Percentiles rank a stretch among this genome's conserved stretches.
phyloP scores from a whole-genome alignment of 257 asterid genomes.

The Petunia axillaris region DNA sequence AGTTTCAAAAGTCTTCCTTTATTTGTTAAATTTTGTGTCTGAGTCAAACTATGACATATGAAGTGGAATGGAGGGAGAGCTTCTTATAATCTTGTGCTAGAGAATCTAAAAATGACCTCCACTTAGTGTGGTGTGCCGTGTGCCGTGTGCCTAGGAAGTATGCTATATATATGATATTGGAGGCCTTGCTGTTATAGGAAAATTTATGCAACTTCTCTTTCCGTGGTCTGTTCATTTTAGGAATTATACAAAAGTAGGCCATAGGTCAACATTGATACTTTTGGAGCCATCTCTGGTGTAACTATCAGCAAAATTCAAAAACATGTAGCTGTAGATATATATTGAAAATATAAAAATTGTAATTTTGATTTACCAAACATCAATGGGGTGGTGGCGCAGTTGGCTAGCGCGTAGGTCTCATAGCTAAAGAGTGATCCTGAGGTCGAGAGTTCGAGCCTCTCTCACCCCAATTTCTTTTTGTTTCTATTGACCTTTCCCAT shows the following conservation, averaged over 20 bases:
- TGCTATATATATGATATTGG: background rate
- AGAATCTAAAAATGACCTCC: slow-evolving; percentile 1
- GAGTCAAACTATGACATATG: too few relatives aligned
- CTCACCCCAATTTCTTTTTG: slow-evolving; percentile 54
- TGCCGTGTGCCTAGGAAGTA: background rate
- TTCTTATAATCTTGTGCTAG: background rate
- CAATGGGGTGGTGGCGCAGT: slow-evolving; percentile 98
- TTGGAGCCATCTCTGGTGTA: background rate
- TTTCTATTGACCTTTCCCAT: too few relatives aligned
- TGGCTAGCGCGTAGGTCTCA: slow-evolving; percentile 99
- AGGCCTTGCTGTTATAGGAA: background rate
- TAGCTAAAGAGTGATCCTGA: slow-evolving; percentile 85
- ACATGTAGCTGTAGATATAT: background rate
- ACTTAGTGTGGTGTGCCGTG: background rate
- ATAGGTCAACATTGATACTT: background rate
- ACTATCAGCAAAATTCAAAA: background rate
- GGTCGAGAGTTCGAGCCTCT: slow-evolving; percentile 99
- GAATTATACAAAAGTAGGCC: background rate
- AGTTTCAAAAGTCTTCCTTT: too few relatives aligned
- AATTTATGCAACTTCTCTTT: background rate
- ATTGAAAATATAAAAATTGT: background rate
- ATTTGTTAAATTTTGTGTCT: too few relatives aligned
- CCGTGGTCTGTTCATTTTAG: background rate
- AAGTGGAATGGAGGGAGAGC: too few relatives aligned
- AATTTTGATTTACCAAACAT: background rate